These are phyloP conservation scores for Arthrinium phaeospermum DNA, from an alignment of 2,329 filamentous ascomycete genomes.

Conservation along the genomic window DNA sequence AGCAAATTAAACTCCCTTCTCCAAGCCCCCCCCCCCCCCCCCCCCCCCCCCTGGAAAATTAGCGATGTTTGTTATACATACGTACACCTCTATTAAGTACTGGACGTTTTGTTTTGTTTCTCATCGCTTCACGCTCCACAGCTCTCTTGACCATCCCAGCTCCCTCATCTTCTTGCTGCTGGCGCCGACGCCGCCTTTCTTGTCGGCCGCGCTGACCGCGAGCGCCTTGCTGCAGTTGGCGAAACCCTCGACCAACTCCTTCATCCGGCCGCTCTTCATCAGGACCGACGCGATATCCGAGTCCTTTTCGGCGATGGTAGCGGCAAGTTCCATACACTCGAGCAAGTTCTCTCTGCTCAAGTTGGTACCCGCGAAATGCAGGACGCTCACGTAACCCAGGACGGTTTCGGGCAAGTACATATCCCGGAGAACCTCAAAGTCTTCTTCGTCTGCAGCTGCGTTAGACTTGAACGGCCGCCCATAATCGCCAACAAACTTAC, in stretches of 20 bases:
- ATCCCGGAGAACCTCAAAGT: slow-evolving; percentile 70
- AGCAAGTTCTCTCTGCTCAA: slow-evolving; percentile 78
- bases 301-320: slow-evolving; percentile 72
- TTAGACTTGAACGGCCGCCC: slow-evolving; percentile 21
- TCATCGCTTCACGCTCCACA: slow-evolving; percentile 63
- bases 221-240: slow-evolving; percentile 78
- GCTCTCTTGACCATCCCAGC: slow-evolving; percentile 66
- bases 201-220: slow-evolving; percentile 60
- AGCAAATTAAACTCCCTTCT: neutral
- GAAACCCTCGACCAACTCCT: slow-evolving; percentile 77
- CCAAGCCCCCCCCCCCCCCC: neutral
- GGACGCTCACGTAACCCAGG: slow-evolving; percentile 79
- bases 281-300: slow-evolving; percentile 72
- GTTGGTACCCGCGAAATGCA: slow-evolving; percentile 79
- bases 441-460: slow-evolving; percentile 54
- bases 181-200: slow-evolving; percentile 51
- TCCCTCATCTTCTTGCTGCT: slow-evolving; percentile 65
- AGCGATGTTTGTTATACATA: slow-evolving; percentile 11
- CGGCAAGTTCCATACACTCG: slow-evolving; percentile 86
- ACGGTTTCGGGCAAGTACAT: slow-evolving; percentile 86
- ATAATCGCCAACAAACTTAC: slow-evolving; percentile 47
- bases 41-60: neutral
- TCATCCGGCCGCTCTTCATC: slow-evolving; percentile 69
- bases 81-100: neutral
- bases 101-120: neutral